phyloP scores from a whole-genome alignment of 2,329 filamentous ascomycete species.

The Thermomyces lanuginosus region DNA sequence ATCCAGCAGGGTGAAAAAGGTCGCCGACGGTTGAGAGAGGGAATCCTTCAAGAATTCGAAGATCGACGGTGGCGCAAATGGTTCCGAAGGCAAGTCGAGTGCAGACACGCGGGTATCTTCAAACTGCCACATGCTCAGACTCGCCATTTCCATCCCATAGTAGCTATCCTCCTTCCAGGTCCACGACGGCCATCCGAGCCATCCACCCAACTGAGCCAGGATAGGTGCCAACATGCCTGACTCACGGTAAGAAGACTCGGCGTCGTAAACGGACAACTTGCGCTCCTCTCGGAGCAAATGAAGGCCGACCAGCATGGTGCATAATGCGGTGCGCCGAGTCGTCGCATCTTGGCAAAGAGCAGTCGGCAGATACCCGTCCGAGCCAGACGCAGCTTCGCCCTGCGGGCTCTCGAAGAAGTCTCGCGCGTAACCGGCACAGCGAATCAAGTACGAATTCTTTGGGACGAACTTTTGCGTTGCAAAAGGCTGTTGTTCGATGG shows the following conservation, averaged over 20 bases:
- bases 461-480: constrained; percentile 15
- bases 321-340: constrained; percentile 45
- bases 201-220: constrained; percentile 62
- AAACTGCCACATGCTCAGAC: constrained; percentile 38
- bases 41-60: constrained; percentile 38
- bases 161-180: constrained; percentile 34
- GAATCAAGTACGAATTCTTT: constrained; percentile 28
- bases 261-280: constrained; percentile 53
- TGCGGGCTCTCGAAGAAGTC: constrained; percentile 46
- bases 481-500: constrained; percentile 10
- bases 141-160: constrained; percentile 45
- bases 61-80: constrained; percentile 43
- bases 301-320: constrained; percentile 55
- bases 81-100: constrained; percentile 31
- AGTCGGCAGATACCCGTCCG: constrained; percentile 50
- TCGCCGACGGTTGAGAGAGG: constrained; percentile 14
- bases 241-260: constrained; percentile 31
- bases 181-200: constrained; percentile 62
- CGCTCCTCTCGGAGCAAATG: constrained; percentile 82
- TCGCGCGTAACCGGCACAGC: constrained; percentile 42
- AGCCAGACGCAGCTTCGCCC: constrained; percentile 40
- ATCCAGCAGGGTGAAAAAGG: constrained; percentile 37
- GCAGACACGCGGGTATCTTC: constrained; percentile 35
- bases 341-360: constrained; percentile 37
- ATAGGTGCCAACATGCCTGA: constrained; percentile 48